These are phyloP conservation scores for Rhizophagus prolifer DNA, from an alignment of 192 early-diverging fungal species.

Conservation along the genomic window DNA sequence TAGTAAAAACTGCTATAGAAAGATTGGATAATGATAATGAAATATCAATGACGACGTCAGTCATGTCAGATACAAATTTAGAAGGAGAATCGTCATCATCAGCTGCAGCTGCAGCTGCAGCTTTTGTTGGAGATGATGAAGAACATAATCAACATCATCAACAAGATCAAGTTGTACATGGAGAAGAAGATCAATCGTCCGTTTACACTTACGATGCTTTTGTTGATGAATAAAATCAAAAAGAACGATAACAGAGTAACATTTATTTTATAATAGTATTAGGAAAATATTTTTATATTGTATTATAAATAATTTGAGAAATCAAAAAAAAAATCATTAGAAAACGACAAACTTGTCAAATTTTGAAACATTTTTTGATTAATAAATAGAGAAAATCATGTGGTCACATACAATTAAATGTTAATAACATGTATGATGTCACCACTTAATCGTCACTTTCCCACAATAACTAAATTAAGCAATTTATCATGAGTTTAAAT, in stretches of 20 bases:
- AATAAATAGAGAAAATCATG: too few species aligned
- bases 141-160: not conserved
- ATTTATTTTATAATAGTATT: not conserved
- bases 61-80: not conserved
- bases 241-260: not conserved
- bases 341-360: too few species aligned
- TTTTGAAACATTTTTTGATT: too few species aligned
- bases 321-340: not conserved
- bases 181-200: not conserved
- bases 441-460: too few species aligned
- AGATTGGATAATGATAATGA: constrained; percentile 31
- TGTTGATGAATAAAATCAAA: not conserved
- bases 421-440: too few species aligned
- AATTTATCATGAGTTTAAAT: not conserved
- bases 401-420: too few species aligned
- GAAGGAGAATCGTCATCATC: not conserved
- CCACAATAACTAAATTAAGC: not conserved
- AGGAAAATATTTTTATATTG: not conserved
- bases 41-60: constrained; percentile 8
- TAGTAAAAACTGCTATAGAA: constrained; percentile 50
- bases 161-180: not conserved
- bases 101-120: not conserved
- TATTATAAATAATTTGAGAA: not conserved
- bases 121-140: not conserved
- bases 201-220: not conserved